Percentiles rank a stretch among this genome's conserved stretches.
These are phyloP conservation scores for Microsporum ferrugineum DNA, from an alignment of 2,329 filamentous ascomycete genomes.

Conservation along the genomic window DNA sequence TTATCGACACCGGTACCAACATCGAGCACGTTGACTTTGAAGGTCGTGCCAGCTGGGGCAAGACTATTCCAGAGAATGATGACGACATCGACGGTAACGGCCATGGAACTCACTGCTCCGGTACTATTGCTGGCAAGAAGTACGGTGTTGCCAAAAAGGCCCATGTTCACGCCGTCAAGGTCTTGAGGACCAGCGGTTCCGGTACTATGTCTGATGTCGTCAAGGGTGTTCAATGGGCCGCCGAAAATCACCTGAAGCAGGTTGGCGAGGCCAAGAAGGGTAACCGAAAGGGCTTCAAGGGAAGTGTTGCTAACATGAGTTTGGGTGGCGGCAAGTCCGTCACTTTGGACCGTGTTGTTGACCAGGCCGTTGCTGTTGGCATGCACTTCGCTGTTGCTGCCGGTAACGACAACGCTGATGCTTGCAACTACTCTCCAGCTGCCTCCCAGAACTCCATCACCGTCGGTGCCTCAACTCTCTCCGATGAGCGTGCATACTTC, in stretches of 20 bases:
- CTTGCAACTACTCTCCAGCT: slow-evolving; percentile 98
- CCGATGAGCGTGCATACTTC: slow-evolving; percentile 97
- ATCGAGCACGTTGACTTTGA: slow-evolving; percentile 90
- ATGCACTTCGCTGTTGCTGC: slow-evolving; percentile 97
- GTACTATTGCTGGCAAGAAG: slow-evolving; percentile 94
- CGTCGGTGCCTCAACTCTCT: slow-evolving; percentile 85
- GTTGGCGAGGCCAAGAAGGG: slow-evolving; percentile 69
- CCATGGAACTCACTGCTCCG: slow-evolving; percentile 98
- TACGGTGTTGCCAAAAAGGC: slow-evolving; percentile 99
- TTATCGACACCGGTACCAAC: slow-evolving; percentile 97
- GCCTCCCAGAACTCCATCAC: slow-evolving; percentile 85
- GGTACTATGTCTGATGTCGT: slow-evolving; percentile 98
- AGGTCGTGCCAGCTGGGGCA: slow-evolving; percentile 89
- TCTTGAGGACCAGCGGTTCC: slow-evolving; percentile 91
- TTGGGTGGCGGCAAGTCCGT: slow-evolving; percentile 94
- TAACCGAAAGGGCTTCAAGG: slow-evolving; percentile 95
- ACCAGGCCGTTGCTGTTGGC: slow-evolving; percentile 82
- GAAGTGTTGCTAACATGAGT: slow-evolving; percentile 98
- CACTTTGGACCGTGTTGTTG: slow-evolving; percentile 81
- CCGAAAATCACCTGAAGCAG: slow-evolving; percentile 64
- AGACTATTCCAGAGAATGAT: slow-evolving; percentile 81
- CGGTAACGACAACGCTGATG: slow-evolving; percentile 97
- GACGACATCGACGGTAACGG: slow-evolving; percentile 90
- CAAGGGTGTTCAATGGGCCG: slow-evolving; percentile 94
- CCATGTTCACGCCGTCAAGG: slow-evolving; percentile 92